A percentile compares a stretch with the other conserved stretches of the same genome.
These are phyloP conservation scores for Pyricularia sp. DNA, from an alignment of 2,329 filamentous ascomycete genomes.

Conservation along the genomic window DNA sequence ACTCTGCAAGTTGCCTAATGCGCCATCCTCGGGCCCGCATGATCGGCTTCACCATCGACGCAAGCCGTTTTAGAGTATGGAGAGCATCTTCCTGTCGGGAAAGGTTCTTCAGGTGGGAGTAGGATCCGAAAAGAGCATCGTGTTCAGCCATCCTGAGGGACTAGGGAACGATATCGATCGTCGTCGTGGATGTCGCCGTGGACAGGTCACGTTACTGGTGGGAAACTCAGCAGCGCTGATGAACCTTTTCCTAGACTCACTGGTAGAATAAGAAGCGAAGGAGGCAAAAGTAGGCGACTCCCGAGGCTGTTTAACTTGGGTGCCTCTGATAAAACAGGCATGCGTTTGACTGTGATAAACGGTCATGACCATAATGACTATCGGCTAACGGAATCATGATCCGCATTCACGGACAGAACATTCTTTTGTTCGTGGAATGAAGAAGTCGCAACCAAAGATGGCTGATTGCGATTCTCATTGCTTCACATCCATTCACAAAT, in stretches of 20 bases:
- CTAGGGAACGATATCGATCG: background rate
- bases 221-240: background rate
- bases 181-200: background rate
- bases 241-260: background rate
- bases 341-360: background rate
- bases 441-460: too few species aligned
- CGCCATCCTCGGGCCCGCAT: slow-evolving; percentile 80
- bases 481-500: too few species aligned
- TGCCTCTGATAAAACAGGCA: background rate
- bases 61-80: slow-evolving; percentile 60
- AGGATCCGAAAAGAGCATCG: slow-evolving; percentile 33
- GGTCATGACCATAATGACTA: background rate
- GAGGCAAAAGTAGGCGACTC: background rate
- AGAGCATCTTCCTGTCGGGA: slow-evolving; percentile 36
- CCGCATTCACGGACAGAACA: background rate
- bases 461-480: too few species aligned
- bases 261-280: background rate
- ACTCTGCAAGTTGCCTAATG: slow-evolving; percentile 69
- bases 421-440: background rate
- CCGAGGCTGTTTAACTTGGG: background rate
- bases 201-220: background rate
- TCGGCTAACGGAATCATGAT: background rate
- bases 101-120: slow-evolving; percentile 33
- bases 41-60: slow-evolving; percentile 83
- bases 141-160: slow-evolving; percentile 15